Evolutionary conservation across 257 asterid species (phyloP).

Genomic region (Striga asiatica): DNA sequence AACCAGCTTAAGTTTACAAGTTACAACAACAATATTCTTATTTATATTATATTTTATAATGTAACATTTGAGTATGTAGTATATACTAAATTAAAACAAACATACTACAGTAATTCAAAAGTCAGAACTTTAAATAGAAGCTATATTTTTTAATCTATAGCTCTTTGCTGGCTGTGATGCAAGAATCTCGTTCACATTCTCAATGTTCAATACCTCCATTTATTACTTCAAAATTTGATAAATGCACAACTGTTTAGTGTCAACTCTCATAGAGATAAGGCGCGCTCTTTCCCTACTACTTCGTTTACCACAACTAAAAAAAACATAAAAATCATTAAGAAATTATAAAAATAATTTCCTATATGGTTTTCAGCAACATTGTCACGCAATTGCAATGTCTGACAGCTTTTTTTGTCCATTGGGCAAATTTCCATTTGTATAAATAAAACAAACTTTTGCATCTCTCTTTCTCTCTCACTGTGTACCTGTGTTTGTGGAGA

Average conservation of each 20-base stretch:
- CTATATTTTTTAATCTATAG: too few species aligned
- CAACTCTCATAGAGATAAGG: conserved; percentile 12
- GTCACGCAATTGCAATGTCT: conserved; percentile 19
- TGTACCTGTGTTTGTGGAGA: conserved; percentile 13
- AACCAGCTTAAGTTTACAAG: too few species aligned
- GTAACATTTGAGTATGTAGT: too few species aligned
- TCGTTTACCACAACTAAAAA: neutral
- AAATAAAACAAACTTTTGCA: neutral
- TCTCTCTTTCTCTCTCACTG: neutral
- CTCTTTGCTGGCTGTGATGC: too few species aligned
- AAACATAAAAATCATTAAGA: neutral
- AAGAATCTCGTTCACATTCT: neutral
- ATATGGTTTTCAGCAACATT: conserved; percentile 20
- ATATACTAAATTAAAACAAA: too few species aligned
- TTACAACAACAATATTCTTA: too few species aligned
- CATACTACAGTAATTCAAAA: too few species aligned
- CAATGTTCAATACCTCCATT: conserved; percentile 1
- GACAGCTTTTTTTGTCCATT: conserved; percentile 11
- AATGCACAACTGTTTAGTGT: neutral
- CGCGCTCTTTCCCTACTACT: neutral
- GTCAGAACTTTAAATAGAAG: too few species aligned
- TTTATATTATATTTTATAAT: too few species aligned
- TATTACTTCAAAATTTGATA: neutral
- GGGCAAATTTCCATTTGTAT: neutral
- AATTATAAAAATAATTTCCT: neutral